A percentile compares a stretch with the other conserved stretches of the same genome.
These are phyloP conservation scores for Fusarium pseudonygamai DNA, from an alignment of 2,329 filamentous ascomycete genomes.

Conservation along the genomic window DNA sequence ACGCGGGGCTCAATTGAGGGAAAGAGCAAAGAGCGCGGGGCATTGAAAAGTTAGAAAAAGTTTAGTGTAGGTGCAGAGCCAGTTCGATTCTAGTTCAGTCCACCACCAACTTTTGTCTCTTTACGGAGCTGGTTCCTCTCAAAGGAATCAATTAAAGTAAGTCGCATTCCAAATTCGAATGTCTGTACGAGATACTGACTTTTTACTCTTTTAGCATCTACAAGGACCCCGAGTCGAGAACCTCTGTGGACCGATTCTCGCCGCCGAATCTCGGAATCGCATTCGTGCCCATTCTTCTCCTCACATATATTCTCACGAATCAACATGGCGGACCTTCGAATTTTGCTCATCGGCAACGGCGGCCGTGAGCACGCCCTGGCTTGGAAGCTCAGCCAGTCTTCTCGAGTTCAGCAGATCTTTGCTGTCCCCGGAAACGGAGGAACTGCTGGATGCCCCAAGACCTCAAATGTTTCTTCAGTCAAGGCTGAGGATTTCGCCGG, in stretches of 20 bases:
- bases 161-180: background rate
- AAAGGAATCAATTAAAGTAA: slow-evolving; percentile 30
- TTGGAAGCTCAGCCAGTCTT: slow-evolving; percentile 90
- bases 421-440: slow-evolving; percentile 86
- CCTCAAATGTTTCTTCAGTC: slow-evolving; percentile 75
- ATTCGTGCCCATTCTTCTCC: slow-evolving; percentile 14
- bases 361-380: slow-evolving; percentile 94
- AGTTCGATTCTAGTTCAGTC: slow-evolving; percentile 1
- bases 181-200: background rate
- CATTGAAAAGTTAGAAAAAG: slow-evolving; percentile 29
- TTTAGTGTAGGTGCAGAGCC: slow-evolving; percentile 19
- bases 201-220: slow-evolving; percentile 3
- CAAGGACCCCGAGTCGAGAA: slow-evolving; percentile 4
- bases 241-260: slow-evolving; percentile 13
- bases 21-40: slow-evolving; percentile 21
- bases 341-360: slow-evolving; percentile 92
- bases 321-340: slow-evolving; percentile 60
- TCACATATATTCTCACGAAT: slow-evolving; percentile 14
- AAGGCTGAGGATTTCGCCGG: slow-evolving; percentile 80
- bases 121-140: slow-evolving; percentile 36
- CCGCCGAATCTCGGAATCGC: slow-evolving; percentile 34
- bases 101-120: slow-evolving; percentile 25
- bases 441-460: slow-evolving; percentile 76
- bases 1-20: slow-evolving; percentile 18
- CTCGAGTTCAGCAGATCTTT: slow-evolving; percentile 78